Base-by-base conservation (phyloP, 352 stramenopile genomes). In the Nothophytophthora sp. region DNA sequence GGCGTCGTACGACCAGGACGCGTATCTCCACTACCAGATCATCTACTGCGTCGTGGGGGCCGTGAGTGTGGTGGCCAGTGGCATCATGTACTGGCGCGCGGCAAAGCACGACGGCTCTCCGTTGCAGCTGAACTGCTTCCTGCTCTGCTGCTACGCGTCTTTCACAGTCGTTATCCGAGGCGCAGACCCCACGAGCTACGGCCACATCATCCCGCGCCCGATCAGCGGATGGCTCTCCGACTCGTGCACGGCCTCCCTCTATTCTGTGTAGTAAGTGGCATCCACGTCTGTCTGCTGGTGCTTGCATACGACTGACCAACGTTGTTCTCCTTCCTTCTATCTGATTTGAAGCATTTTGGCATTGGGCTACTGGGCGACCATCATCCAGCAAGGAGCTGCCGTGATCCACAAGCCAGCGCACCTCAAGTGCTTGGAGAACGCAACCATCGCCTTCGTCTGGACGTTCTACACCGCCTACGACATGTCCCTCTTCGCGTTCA, bases 271-370 rank as follows among this genome's bases (percentile, higher is more conserved):
- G 70, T 81, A 62, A 35, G 70, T 73, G 18, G 18, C 12, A 12
- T 3, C 19, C 4, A 13, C 15, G 10, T 44, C 5, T 55, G 19
- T 40, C 16, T 30, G 16, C 33, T 40, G 19, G 11, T 6, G 27
- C 15, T 22, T 37, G 4, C 40, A 22, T 20, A 22, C 10, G 11
- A n/a, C 3, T 11, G 13, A 38, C 30, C 48, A 25, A 48, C 24
- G n/a, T n/a, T 27, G 37, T 19, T 48, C 35, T 11, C 16, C 40
- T 25, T 25, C 19, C 32, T 7, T 19, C 16, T 46, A n/a, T n/a
- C n/a, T n/a, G n/a, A n/a, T n/a, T n/a, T n/a, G n/a, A n/a, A 80
- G 66, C 27, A 80, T 85, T 44, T 58, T 83, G 55, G 71, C 73
- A 18, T 49, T 88, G 23, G 59, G 44, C 6, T 88, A 82, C 40